Conservation (phyloP, 305 asterid genomes). For the Vinca major region DNA sequence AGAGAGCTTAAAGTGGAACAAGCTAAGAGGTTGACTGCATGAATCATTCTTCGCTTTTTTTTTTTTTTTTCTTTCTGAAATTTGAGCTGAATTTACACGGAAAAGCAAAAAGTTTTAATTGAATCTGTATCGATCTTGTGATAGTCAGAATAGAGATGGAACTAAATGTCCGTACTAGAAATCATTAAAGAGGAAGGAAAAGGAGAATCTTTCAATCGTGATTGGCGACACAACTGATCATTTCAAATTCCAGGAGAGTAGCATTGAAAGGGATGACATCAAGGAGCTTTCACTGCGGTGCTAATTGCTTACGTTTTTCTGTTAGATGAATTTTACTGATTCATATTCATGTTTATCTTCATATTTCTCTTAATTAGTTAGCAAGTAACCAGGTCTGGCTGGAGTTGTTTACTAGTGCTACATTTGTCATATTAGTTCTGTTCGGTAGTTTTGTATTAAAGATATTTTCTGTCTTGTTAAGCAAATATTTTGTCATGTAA, state of each 20-base stretch:
- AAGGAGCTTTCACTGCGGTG: neutral
- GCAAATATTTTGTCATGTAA: too few relatives aligned
- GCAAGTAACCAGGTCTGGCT: too few relatives aligned
- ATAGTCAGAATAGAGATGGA: neutral
- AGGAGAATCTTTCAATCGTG: neutral
- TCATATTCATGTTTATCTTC: too few relatives aligned
- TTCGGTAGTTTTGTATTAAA: too few relatives aligned
- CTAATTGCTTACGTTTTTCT: neutral
- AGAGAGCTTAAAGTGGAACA: conserved; percentile 80
- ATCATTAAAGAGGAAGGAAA: neutral
- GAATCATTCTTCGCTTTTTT: neutral
- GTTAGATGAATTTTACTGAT: neutral
- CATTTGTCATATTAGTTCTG: too few relatives aligned
- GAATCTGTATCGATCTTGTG: neutral
- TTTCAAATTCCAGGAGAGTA: neutral
- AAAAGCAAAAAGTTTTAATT: neutral
- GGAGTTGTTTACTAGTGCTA: too few relatives aligned
- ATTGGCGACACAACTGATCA: neutral
- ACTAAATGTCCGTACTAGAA: neutral
- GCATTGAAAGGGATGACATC: neutral
- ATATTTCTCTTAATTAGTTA: too few relatives aligned
- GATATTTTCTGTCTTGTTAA: too few relatives aligned
- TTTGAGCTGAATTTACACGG: neutral
- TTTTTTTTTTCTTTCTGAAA: neutral
- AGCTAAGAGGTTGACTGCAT: conserved; percentile 54